Base-by-base conservation (phyloP, 768 basidiomycete genomes). In the Russula earlei region DNA sequence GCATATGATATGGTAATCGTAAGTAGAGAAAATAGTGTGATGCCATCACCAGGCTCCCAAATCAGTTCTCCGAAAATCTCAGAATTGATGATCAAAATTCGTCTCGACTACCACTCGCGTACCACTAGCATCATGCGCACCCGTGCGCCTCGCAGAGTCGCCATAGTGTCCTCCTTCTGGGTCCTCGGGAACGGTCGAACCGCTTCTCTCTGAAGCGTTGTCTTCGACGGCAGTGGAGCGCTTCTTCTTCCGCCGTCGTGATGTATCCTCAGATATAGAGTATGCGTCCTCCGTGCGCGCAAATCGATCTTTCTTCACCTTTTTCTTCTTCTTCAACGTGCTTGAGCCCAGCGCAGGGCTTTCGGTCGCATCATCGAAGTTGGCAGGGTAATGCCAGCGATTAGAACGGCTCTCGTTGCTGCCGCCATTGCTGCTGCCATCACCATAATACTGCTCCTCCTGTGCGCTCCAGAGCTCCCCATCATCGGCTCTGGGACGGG, bases 91-190 rank as follows among this genome's bases (percentile, higher is more conserved):
- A 41, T 96, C 95, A 70, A 99, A 98, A 75, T 97, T 96, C 56
- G 92, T 93, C 8, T 91, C 90, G 67, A 96, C 94, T 72, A 96
- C 96, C 50, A 95, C 94, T 81, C 94, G 95, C 62, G 95, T 94
- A 68, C 95, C 93, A 73, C 97, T 97, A 74, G 96, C 96, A 75
- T 87, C 91, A 10, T 57, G 50, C 17, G 24, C 43, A 11, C n/a
- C 50, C 67, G 85, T 88, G 94, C 93, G 66, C 98, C 93, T 48
- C 96, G 81, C 40, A 41, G 9, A 22, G 7, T 46, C 46, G 17
- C 77, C 81, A 64, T 88, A 88, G 20, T 78, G 71, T n/a, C 77
- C 81, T 34, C 85, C 83, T 60, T 82, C 82, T 8, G 86, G 68
- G 61, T 87, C 85, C 70, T 91, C 88, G 4, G 87, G 87, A 66